Conservation (phyloP, 805 yeast genomes). For the Candida stauntonica region DNA sequence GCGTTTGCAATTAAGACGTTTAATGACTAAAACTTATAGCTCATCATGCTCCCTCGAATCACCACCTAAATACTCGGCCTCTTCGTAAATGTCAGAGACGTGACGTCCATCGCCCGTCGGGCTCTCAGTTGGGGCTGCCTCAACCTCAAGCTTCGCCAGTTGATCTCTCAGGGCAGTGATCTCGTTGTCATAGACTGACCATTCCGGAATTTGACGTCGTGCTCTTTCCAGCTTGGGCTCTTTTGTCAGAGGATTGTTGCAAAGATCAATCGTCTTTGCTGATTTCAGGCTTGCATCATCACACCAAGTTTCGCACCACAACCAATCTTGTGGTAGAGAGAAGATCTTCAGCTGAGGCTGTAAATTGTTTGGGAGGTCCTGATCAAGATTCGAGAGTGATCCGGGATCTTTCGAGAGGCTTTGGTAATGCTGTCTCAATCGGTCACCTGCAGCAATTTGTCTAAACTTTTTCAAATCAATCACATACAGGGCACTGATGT, state of each 20-base stretch:
- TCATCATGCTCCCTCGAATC: conserved; percentile 7
- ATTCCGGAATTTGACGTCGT: conserved; percentile 71
- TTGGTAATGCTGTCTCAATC: conserved; percentile 80
- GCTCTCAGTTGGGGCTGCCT: background rate
- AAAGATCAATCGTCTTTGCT: conserved; percentile 79
- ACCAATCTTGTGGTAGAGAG: conserved; percentile 78
- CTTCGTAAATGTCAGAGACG: background rate
- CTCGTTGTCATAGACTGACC: conserved; percentile 62
- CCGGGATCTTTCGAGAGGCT: conserved; percentile 70
- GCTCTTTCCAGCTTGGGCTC: conserved; percentile 78
- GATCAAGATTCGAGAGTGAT: conserved; percentile 81
- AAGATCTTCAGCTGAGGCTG: conserved; percentile 64
- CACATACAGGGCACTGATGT: conserved; percentile 80
- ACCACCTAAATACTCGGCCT: background rate
- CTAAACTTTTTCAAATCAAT: conserved; percentile 72
- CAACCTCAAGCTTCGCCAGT: conserved; percentile 7
- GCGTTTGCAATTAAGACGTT: background rate
- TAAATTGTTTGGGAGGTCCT: conserved; percentile 87
- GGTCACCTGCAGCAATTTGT: conserved; percentile 68
- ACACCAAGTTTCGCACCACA: conserved; percentile 96
- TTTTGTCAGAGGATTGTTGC: conserved; percentile 78
- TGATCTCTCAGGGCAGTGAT: conserved; percentile 32
- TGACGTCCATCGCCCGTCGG: background rate
- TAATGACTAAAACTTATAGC: background rate
- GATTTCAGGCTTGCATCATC: conserved; percentile 50